phyloP scores from a whole-genome alignment of 179 eudicot species.

The Pouteria campechiana region DNA sequence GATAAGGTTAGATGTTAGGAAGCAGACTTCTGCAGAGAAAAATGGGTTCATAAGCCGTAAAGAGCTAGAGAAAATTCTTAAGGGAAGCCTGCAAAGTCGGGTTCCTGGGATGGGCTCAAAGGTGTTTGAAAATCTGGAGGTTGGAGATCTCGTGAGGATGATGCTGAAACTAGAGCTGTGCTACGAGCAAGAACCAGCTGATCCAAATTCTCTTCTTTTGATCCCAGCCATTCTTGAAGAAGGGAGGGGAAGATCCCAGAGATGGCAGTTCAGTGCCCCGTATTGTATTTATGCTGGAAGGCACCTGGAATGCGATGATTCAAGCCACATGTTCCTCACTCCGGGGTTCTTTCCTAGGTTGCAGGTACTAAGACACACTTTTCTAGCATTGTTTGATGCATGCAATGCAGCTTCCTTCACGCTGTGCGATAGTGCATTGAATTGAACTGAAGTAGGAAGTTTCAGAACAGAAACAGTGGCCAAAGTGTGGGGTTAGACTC shows the following conservation, averaged over 20 bases:
- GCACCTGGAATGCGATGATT: conserved; percentile 83
- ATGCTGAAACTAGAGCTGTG: conserved; percentile 85
- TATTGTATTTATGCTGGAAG: conserved; percentile 66
- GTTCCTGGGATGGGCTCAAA: conserved; percentile 62
- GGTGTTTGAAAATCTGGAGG: conserved; percentile 55
- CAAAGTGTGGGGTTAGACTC: no score
- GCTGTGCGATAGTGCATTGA: no score
- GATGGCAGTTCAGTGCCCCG: conserved; percentile 53
- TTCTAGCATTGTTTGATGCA: no score
- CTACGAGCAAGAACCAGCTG: conserved; percentile 57
- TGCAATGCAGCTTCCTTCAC: no score
- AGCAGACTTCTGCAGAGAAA: conserved; percentile 26
- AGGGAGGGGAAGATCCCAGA: conserved; percentile 58
- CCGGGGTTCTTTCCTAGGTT: conserved; percentile 80
- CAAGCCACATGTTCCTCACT: conserved; percentile 68
- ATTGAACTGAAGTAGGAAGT: no score
- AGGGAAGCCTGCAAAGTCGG: conserved; percentile 56
- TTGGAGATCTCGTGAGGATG: conserved; percentile 54
- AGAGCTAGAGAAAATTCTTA: conserved; percentile 65
- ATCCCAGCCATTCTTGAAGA: conserved; percentile 76
- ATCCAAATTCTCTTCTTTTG: conserved; percentile 49
- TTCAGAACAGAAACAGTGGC: no score
- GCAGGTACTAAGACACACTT: conserved; percentile 88
- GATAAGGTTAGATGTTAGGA: conserved; percentile 33
- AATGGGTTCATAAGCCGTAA: conserved; percentile 61